A percentile compares a stretch with the other conserved stretches of the same genome.
Conservation (phyloP, 2,329 filamentous ascomycete species). For the Paecilomyces dactylethromorphus region DNA sequence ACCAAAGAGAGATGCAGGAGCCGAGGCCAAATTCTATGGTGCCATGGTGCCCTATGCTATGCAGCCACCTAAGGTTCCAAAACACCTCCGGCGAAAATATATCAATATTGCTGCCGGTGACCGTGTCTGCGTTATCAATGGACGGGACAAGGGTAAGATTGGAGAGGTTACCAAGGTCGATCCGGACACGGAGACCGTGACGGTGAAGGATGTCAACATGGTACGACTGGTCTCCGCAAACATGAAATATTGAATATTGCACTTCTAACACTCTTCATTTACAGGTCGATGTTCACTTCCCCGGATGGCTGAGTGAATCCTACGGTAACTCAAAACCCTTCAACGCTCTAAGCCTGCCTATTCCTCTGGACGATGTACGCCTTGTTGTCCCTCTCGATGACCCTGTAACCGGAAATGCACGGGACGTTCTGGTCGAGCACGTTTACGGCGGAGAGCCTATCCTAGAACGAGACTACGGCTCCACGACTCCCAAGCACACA, state of each 20-base stretch:
- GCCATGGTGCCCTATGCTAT: slow-evolving; percentile 38
- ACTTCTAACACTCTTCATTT: slow-evolving; percentile 1
- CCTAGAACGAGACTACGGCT: slow-evolving; percentile 45
- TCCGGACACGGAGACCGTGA: slow-evolving; percentile 49
- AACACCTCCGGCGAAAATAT: slow-evolving; percentile 36
- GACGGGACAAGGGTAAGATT: slow-evolving; percentile 77
- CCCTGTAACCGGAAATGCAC: slow-evolving; percentile 54
- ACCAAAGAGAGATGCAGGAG: slow-evolving; percentile 66
- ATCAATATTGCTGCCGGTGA: slow-evolving; percentile 64
- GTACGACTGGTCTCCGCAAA: slow-evolving; percentile 35
- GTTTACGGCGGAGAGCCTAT: slow-evolving; percentile 50
- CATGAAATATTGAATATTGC: slow-evolving; percentile 21
- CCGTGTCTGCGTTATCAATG: slow-evolving; percentile 73
- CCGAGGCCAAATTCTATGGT: slow-evolving; percentile 52
- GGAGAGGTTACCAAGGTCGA: slow-evolving; percentile 59
- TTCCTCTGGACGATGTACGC: slow-evolving; percentile 67
- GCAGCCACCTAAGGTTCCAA: slow-evolving; percentile 33
- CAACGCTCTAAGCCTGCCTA: slow-evolving; percentile 45
- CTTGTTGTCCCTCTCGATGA: slow-evolving; percentile 73
- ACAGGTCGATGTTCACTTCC: slow-evolving; percentile 38
- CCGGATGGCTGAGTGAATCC: slow-evolving; percentile 29
- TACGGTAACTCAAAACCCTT: slow-evolving; percentile 34
- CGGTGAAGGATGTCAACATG: slow-evolving; percentile 57
- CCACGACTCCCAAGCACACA: slow-evolving; percentile 32
- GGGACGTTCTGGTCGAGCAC: slow-evolving; percentile 73